Conservation (phyloP, 192 early-diverging fungal genomes). For the Rhizophagus prolifer region DNA sequence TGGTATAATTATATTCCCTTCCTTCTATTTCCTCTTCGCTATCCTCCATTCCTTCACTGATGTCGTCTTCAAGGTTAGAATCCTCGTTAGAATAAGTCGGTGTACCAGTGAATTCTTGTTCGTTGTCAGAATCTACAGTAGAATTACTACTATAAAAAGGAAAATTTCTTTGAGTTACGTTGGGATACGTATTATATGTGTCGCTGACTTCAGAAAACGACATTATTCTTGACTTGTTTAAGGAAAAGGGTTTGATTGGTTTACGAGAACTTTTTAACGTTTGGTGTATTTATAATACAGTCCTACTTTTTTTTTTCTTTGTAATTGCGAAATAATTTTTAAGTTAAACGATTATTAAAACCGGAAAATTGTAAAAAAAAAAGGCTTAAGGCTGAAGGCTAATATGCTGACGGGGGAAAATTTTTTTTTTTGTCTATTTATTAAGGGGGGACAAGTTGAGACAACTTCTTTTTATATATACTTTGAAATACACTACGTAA, state of each 20-base stretch:
- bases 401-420: neutral
- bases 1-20: neutral
- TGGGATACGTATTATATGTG: neutral
- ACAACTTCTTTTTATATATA: neutral
- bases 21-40: slow-evolving; percentile 3
- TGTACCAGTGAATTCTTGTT: neutral
- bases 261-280: neutral
- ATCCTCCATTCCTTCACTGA: neutral
- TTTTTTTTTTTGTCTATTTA: neutral
- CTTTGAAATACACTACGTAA: neutral
- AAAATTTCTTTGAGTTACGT: neutral
- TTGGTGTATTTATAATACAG: neutral
- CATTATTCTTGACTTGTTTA: no score
- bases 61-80: slow-evolving; percentile 8
- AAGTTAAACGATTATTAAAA: neutral
- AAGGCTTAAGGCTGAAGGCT: neutral
- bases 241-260: neutral
- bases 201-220: neutral
- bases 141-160: neutral
- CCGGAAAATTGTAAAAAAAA: neutral
- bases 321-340: neutral
- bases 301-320: neutral
- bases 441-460: neutral
- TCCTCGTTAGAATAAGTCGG: neutral
- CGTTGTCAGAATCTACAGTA: neutral